Conservation (phyloP, 2,329 filamentous ascomycete species). For the Colletotrichum liaoningense region DNA sequence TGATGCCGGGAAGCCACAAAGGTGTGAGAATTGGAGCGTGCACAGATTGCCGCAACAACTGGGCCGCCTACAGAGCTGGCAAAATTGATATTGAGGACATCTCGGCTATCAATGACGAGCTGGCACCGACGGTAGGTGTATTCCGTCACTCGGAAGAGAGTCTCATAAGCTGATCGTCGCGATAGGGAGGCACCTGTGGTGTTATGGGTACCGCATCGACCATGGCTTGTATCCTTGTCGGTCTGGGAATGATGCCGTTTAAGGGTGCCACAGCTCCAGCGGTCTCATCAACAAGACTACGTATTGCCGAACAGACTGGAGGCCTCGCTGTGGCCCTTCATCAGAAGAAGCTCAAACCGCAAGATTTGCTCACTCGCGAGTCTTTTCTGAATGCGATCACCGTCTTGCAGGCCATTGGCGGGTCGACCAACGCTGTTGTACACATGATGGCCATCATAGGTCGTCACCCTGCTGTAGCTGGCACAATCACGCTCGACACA, state of each 20-base stretch:
- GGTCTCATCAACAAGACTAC: conserved; percentile 80
- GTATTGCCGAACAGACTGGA: conserved; percentile 80
- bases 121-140: conserved; percentile 72
- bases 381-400: conserved; percentile 89
- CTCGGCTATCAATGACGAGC: conserved; percentile 75
- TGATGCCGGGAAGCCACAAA: conserved; percentile 78
- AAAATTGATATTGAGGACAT: conserved; percentile 79
- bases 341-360: conserved; percentile 75
- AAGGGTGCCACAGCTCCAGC: conserved; percentile 83
- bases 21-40: conserved; percentile 77
- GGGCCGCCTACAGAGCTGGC: conserved; percentile 75
- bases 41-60: conserved; percentile 80
- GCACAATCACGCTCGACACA: conserved; percentile 76
- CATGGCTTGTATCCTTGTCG: conserved; percentile 87
- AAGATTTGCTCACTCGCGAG: conserved; percentile 76
- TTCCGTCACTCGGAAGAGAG: no score
- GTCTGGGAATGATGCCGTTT: conserved; percentile 83
- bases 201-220: conserved; percentile 95
- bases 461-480: conserved; percentile 74
- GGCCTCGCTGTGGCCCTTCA: conserved; percentile 76
- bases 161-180: neutral
- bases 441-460: conserved; percentile 88
- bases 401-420: conserved; percentile 87
- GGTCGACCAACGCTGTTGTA: conserved; percentile 86
- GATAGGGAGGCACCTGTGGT: conserved; percentile 79